Conservation (phyloP, 2,329 filamentous ascomycete species). For the Dactylellina drechsleri region DNA sequence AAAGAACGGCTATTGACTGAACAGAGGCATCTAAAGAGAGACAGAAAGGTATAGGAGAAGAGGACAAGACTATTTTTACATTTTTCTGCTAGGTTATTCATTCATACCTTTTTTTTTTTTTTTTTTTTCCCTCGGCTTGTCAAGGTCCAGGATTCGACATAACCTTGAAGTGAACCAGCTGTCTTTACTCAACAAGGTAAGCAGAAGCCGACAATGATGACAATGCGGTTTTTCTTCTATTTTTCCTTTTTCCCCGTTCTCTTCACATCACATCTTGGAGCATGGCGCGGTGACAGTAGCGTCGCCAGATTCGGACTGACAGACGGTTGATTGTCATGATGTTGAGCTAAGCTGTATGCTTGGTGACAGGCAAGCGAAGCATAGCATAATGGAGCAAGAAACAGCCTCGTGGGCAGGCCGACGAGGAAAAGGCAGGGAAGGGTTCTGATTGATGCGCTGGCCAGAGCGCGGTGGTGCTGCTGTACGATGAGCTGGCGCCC, state of each 20-base stretch:
- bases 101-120: slow-evolving; percentile 8
- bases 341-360: not conserved
- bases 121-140: slow-evolving; percentile 10
- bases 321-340: not conserved
- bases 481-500: slow-evolving; percentile 39
- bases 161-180: slow-evolving; percentile 45
- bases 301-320: slow-evolving; percentile 12
- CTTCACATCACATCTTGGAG: slow-evolving; percentile 31
- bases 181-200: slow-evolving; percentile 53
- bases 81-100: slow-evolving; percentile 4
- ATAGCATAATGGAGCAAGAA: not conserved
- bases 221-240: slow-evolving; percentile 11
- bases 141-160: slow-evolving; percentile 49
- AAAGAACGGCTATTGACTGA: slow-evolving; percentile 14
- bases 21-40: slow-evolving; percentile 23
- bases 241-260: slow-evolving; percentile 5
- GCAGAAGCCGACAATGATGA: slow-evolving; percentile 53
- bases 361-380: not conserved
- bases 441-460: slow-evolving; percentile 30
- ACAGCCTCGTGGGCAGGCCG: not conserved
- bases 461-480: not conserved
- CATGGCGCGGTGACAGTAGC: slow-evolving; percentile 36
- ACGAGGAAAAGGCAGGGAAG: slow-evolving; percentile 6
- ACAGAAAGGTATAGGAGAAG: slow-evolving; percentile 3
- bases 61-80: slow-evolving; percentile 51